Evolutionary conservation across 176 grass and related monocot genomes (phyloP).

Genomic region (Cymbopogon citratus): DNA sequence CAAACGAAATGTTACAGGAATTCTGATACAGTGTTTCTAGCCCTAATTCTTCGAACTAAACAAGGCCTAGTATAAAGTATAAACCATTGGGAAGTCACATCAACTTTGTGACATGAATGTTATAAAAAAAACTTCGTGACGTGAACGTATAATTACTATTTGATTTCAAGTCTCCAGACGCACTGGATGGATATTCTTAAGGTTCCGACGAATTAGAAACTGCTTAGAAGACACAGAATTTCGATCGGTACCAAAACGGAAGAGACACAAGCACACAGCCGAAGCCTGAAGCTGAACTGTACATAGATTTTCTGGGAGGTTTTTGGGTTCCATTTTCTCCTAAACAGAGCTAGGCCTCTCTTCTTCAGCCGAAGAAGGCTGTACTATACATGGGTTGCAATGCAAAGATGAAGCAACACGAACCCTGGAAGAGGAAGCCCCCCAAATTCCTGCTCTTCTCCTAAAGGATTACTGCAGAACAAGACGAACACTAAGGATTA

Average conservation of each 20-base stretch:
- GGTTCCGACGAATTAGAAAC: neutral
- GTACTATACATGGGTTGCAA: neutral
- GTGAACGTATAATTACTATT: neutral
- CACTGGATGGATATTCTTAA: neutral
- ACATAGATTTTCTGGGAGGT: neutral
- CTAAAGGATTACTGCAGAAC: no score
- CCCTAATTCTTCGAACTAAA: no score
- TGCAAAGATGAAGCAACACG: neutral
- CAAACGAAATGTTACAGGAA: no score
- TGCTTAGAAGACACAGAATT: neutral
- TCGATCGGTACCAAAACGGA: neutral
- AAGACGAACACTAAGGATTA: no score
- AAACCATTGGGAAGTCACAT: neutral
- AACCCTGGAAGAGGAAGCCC: neutral
- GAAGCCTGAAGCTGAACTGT: neutral
- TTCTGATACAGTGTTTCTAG: no score
- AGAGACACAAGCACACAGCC: neutral
- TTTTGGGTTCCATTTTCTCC: neutral
- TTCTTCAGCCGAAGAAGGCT: conserved; percentile 2
- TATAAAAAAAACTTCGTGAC: neutral
- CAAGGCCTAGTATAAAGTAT: no score
- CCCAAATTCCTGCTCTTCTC: neutral
- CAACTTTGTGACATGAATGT: neutral
- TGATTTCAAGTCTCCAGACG: neutral
- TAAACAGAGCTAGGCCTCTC: neutral